A percentile compares a stretch with the other conserved stretches of the same genome.
Conservation (phyloP, 169 alveolate species). For the Plasmodium gonderi region DNA sequence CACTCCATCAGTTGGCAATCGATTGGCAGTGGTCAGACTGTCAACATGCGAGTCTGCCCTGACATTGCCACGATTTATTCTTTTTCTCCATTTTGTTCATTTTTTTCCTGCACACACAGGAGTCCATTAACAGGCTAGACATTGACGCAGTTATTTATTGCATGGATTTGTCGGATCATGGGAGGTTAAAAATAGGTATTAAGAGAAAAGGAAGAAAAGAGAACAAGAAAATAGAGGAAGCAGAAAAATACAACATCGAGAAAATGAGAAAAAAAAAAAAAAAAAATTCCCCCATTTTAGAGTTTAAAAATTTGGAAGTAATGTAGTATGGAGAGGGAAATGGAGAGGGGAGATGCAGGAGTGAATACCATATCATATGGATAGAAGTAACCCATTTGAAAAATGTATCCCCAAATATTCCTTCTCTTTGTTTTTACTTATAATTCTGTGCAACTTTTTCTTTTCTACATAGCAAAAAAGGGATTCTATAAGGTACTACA, state of each 20-base stretch:
- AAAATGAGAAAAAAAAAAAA: not conserved
- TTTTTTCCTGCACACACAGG: not conserved
- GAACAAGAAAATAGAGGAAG: not conserved
- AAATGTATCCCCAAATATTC: too few species aligned
- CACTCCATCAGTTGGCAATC: too few species aligned
- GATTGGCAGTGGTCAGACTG: too few species aligned
- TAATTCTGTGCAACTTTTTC: not conserved
- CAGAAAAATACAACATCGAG: too few species aligned
- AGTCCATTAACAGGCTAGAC: slow-evolving; percentile 53
- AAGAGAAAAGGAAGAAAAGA: not conserved
- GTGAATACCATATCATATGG: too few species aligned
- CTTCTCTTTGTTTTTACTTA: not conserved
- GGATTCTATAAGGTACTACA: slow-evolving; percentile 43
- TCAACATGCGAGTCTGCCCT: not conserved
- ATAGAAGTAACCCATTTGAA: too few species aligned
- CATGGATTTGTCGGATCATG: slow-evolving; percentile 58
- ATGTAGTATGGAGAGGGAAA: too few species aligned
- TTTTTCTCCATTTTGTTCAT: not conserved
- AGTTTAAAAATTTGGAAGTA: too few species aligned
- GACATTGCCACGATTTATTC: not conserved
- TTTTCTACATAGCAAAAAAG: slow-evolving; percentile 16
- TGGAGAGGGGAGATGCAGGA: too few species aligned
- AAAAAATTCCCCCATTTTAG: not conserved
- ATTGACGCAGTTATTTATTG: slow-evolving; percentile 64
- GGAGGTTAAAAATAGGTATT: slow-evolving; percentile 62